Percentiles rank a stretch among this genome's conserved stretches.
Evolutionary conservation across 2,329 filamentous ascomycete species (phyloP).

Genomic region (Stemphylium lycopersici): DNA sequence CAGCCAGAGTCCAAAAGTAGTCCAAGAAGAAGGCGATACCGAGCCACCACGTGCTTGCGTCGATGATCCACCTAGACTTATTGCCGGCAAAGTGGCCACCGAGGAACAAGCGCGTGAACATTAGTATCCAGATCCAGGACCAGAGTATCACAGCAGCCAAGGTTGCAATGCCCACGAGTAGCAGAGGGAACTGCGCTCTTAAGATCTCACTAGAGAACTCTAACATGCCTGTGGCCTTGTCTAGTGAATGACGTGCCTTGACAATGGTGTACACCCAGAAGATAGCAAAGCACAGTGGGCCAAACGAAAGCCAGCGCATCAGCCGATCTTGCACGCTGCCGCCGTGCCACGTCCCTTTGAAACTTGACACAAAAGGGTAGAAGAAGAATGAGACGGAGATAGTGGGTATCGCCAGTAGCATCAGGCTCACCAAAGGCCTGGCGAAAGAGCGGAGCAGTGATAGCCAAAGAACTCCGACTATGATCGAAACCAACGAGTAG

Average conservation of each 20-base stretch:
- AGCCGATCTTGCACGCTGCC: slow-evolving; percentile 79
- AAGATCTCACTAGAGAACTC: slow-evolving; percentile 92
- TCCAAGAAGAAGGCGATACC: slow-evolving; percentile 90
- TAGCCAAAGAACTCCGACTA: slow-evolving; percentile 90
- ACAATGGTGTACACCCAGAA: slow-evolving; percentile 85
- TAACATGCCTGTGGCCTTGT: slow-evolving; percentile 83
- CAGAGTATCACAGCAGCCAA: slow-evolving; percentile 78
- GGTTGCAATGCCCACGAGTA: slow-evolving; percentile 81
- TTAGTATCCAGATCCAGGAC: slow-evolving; percentile 95
- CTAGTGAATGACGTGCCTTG: slow-evolving; percentile 78
- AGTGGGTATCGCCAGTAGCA: slow-evolving; percentile 82
- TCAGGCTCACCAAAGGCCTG: slow-evolving; percentile 77
- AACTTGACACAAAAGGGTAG: slow-evolving; percentile 90
- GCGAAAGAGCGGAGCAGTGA: slow-evolving; percentile 87
- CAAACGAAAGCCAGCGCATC: slow-evolving; percentile 85
- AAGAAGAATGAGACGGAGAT: slow-evolving; percentile 88
- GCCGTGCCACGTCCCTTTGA: slow-evolving; percentile 77
- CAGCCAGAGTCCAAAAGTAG: slow-evolving; percentile 92
- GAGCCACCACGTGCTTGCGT: slow-evolving; percentile 91
- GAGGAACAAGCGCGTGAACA: slow-evolving; percentile 95
- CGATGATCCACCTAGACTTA: slow-evolving; percentile 73
- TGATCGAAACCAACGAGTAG: slow-evolving; percentile 87
- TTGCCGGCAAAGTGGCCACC: slow-evolving; percentile 76
- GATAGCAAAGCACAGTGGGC: slow-evolving; percentile 74
- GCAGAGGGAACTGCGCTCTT: slow-evolving; percentile 79